Evolutionary conservation across 139 green algal genomes (phyloP).

Genomic region (Nannochloris sp.): DNA sequence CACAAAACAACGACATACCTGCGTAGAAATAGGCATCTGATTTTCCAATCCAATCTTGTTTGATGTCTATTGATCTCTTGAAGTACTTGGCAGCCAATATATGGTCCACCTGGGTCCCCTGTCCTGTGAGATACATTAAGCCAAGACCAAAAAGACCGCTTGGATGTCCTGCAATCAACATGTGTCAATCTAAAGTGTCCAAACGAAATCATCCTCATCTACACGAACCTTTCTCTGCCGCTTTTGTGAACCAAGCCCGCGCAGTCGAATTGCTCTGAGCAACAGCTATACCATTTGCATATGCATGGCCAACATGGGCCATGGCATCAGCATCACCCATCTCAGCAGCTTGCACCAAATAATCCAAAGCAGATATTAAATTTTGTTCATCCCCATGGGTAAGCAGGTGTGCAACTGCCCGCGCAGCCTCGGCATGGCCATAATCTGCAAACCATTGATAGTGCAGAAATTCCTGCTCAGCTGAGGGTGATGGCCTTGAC

Average conservation of each 20-base stretch:
- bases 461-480: constrained; percentile 48
- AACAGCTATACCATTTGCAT: constrained; percentile 66
- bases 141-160: constrained; percentile 75
- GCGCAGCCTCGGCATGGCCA: constrained; percentile 76
- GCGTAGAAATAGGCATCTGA: constrained; percentile 68
- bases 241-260: constrained; percentile 25
- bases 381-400: constrained; percentile 61
- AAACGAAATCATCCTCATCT: neutral
- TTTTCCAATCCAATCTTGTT: constrained; percentile 18
- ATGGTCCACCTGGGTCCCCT: constrained; percentile 44
- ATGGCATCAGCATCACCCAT: constrained; percentile 67
- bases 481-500: constrained; percentile 7
- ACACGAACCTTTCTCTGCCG: constrained; percentile 11
- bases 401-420: constrained; percentile 64
- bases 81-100: constrained; percentile 50
- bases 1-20: constrained; percentile 18
- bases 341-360: constrained; percentile 47
- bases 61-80: constrained; percentile 25
- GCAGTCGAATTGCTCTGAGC: constrained; percentile 44
- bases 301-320: constrained; percentile 79
- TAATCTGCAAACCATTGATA: constrained; percentile 82
- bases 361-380: constrained; percentile 51
- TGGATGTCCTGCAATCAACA: constrained; percentile 5
- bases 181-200: neutral
- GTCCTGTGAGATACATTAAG: constrained; percentile 82